Evolutionary conservation across 2,329 filamentous ascomycete genomes (phyloP), one percentile per base, ranked within the genome.

Genomic region (Fusarium sp.): DNA sequence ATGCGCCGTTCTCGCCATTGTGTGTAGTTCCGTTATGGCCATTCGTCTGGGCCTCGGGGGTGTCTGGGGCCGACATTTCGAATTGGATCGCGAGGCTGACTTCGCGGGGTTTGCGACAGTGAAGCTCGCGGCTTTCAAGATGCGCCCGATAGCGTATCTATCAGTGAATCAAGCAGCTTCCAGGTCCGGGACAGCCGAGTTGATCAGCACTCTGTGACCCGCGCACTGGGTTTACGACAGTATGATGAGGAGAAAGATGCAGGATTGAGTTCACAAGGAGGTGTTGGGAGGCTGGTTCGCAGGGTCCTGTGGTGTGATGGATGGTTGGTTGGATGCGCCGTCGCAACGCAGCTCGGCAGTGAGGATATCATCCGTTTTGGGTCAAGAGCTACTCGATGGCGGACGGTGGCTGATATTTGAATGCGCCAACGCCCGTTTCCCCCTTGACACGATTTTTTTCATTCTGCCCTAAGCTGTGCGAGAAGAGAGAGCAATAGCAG

Each of bases 381-480:
- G 54, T 47, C 52, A 45, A 69, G 63, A 61, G 61, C 63, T 45
- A 52, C 20, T 47, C 22, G 50, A 22, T 54, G 69, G 68, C 20
- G 69, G 69, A 38, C 9, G 59, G 69, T 74, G 72, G 72, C 72
- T 74, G 68, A 72, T 75, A 73, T 75, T 70, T 75, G 35, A 70
- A 63, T 45, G 29, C 54, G 52, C 38, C 29, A 35, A 36, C 18
- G 16, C 18, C 20, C 14, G 10, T 54, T 38, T 42, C 47, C 47
- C 47, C 27, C 47, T 54, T 20, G 27, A 20, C 61, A 68, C 63
- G 45, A 56, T 50, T 22, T 20, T 31, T 31, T n/a, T 13, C 59
- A 63, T 70, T 73, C 47, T 63, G 31, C 36, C 65, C 45, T 60
- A 61, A n/a, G 36, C 16, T 8, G 33, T 29, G 56, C 27, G 59